A percentile compares a stretch with the other conserved stretches of the same genome.
Evolutionary conservation across 2,329 filamentous ascomycete species (phyloP).

Genomic region (Stagonosporopsis tanaceti): DNA sequence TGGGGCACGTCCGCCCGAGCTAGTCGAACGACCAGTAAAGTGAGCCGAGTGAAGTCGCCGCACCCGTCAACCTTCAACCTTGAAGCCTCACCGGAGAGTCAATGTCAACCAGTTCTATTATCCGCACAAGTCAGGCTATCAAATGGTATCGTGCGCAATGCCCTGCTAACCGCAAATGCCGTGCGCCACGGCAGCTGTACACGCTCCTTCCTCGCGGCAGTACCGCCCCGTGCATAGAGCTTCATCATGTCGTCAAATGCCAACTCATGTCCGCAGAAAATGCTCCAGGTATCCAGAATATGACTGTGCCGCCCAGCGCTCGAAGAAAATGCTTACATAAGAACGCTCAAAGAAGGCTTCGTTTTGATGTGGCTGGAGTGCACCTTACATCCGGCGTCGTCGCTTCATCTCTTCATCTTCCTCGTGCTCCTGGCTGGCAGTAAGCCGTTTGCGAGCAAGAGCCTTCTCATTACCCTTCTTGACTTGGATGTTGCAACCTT

Average conservation of each 20-base stretch:
- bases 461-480: constrained; percentile 82
- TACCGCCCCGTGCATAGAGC: constrained; percentile 24
- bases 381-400: constrained; percentile 45
- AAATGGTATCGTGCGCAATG: constrained; percentile 49
- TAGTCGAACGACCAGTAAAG: constrained; percentile 9
- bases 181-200: constrained; percentile 33
- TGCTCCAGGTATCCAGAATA: constrained; percentile 44
- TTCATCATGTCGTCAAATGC: constrained; percentile 48
- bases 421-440: constrained; percentile 52
- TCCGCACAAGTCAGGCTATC: constrained; percentile 38
- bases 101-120: constrained; percentile 19
- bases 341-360: not conserved
- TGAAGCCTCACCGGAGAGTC: not conserved
- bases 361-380: not conserved
- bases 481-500: constrained; percentile 84
- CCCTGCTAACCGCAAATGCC: constrained; percentile 40
- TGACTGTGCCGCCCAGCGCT: constrained; percentile 38
- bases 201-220: constrained; percentile 39
- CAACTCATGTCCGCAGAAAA: constrained; percentile 42
- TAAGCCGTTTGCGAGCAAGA: constrained; percentile 51
- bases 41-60: constrained; percentile 14
- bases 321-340: constrained; percentile 13
- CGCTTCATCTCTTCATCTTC: constrained; percentile 49
- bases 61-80: not conserved
- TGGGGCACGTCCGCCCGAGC: constrained; percentile 3